phyloP scores from a whole-genome alignment of 2,329 filamentous ascomycete species.

The Madurella mycetomatis region DNA sequence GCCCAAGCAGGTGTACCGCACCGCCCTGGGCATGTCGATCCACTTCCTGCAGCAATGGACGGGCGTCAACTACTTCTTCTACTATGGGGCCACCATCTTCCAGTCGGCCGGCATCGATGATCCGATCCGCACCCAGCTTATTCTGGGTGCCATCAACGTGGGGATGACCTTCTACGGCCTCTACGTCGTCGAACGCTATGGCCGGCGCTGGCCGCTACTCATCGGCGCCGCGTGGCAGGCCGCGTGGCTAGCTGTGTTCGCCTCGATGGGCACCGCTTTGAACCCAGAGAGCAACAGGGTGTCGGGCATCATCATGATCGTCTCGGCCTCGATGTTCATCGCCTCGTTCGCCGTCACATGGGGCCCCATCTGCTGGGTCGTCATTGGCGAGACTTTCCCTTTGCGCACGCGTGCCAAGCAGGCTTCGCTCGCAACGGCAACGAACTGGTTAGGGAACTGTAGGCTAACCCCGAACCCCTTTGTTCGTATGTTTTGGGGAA shows the following conservation, averaged over 20 bases:
- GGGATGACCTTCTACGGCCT: slow-evolving; percentile 62
- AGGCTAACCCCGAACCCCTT: not conserved
- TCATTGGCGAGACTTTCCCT: slow-evolving; percentile 63
- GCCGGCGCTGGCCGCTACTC: slow-evolving; percentile 64
- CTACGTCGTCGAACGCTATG: slow-evolving; percentile 63
- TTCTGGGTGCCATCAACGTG: slow-evolving; percentile 65
- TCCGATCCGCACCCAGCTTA: slow-evolving; percentile 63
- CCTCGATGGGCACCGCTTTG: slow-evolving; percentile 46
- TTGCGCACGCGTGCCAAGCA: slow-evolving; percentile 51
- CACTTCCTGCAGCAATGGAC: slow-evolving; percentile 67
- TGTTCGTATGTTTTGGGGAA: no score
- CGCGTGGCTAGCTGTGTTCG: slow-evolving; percentile 61
- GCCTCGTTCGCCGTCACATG: slow-evolving; percentile 65
- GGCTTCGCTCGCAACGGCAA: slow-evolving; percentile 49
- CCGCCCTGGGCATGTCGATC: slow-evolving; percentile 57
- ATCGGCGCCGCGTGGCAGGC: slow-evolving; percentile 65
- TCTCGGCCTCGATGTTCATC: slow-evolving; percentile 71
- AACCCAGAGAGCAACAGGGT: slow-evolving; percentile 40
- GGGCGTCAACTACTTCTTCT: slow-evolving; percentile 58
- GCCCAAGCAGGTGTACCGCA: slow-evolving; percentile 58
- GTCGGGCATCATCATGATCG: slow-evolving; percentile 65
- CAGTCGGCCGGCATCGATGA: slow-evolving; percentile 61
- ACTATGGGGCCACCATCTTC: slow-evolving; percentile 67
- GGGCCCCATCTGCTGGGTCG: slow-evolving; percentile 66
- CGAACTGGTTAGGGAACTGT: slow-evolving; percentile 57